Base-by-base conservation (phyloP, 257 asterid species). In the Petunia axillaris region DNA sequence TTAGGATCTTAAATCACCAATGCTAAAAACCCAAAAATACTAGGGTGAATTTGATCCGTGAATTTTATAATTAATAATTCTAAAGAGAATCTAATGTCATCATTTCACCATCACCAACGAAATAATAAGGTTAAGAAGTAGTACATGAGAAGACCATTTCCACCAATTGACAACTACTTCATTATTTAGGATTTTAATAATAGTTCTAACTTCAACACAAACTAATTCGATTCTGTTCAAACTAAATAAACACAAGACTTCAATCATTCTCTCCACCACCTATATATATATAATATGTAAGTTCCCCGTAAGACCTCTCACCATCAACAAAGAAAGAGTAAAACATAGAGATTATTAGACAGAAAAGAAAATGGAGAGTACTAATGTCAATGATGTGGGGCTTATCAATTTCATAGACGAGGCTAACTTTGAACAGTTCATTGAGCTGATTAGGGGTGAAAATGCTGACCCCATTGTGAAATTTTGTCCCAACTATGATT, bases 331-430 rank as follows among this genome's bases (percentile, higher is more conserved):
- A 43, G 10, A 75, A 41, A 54, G 40, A 57, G 16, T 40, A 4
- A 10, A n/a, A 48, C 8, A 39, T 8, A 55, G 44, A 25, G 57
- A 6, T 10, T 8, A 5, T 4, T 39, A 37, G 9, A 35, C 5
- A 54, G 6, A 43, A 15, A 63, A 6, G 14, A 64, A 43, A 48
- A 88, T 87, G 93, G 91, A 88, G 48, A 68, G 59, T 6, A 41
- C 10, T 70, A 55, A 75, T 43, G 81, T 38, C 3, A 59, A 35
- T 36, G 87, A 87, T 43, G 87, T 89, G 36, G 93, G 88, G 7
- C 39, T 86, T 8, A 85, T 85, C 4, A 91, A 91, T 85, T 91
- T 85, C 89, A 62, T 86, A 87, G 89, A 89, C 25, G 94, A 85
- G 68, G 46, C 91, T 40, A 86, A 84, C 74, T 79, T 86, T 35